A percentile compares a stretch with the other conserved stretches of the same genome.
phyloP scores from a whole-genome alignment of 768 basidiomycete genomes.

The Suillus paluster region DNA sequence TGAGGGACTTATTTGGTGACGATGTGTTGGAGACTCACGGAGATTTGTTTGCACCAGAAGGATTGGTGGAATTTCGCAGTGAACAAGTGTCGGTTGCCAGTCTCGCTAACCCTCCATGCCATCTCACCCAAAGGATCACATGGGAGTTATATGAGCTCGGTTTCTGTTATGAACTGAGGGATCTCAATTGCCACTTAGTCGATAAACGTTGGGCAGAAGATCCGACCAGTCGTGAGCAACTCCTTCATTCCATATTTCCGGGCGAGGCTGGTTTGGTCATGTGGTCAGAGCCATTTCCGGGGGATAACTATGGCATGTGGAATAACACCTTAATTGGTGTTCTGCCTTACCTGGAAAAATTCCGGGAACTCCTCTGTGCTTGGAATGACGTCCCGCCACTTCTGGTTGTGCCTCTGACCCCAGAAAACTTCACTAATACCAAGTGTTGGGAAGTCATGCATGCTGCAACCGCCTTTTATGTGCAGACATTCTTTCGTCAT shows the following conservation, averaged over 20 bases:
- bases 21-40: neutral
- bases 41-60: neutral
- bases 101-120: neutral
- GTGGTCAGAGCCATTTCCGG: neutral
- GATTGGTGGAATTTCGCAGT: neutral
- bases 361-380: neutral
- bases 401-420: neutral
- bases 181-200: constrained; percentile 13
- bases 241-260: neutral
- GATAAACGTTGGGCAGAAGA: neutral
- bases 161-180: constrained; percentile 19
- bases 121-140: neutral
- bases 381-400: neutral
- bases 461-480: constrained; percentile 3
- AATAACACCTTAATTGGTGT: too few relatives aligned
- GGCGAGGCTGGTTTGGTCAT: constrained; percentile 3
- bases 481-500: constrained; percentile 6
- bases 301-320: neutral
- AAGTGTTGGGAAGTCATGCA: too few relatives aligned
- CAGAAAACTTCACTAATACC: neutral
- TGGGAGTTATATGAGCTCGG: constrained; percentile 22
- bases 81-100: neutral
- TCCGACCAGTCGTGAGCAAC: neutral
- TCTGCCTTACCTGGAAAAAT: constrained; percentile 2
- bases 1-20: neutral